Conservation (phyloP, 208 protist genomes). For the Angomonas ambiguus region DNA sequence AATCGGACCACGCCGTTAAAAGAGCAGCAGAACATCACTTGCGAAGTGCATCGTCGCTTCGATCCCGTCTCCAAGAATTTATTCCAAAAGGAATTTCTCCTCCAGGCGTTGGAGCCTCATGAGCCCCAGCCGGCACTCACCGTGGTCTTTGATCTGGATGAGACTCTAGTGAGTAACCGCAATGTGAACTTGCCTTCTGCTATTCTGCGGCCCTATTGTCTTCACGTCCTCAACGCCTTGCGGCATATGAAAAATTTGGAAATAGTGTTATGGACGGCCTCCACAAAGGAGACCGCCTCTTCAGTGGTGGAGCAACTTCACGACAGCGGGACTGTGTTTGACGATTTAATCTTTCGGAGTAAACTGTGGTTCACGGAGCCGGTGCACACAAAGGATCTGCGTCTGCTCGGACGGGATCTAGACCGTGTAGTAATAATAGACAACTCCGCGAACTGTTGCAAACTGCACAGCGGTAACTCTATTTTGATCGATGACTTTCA, state of each 20-base stretch:
- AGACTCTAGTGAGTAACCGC: slow-evolving; percentile 91
- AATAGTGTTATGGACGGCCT: slow-evolving; percentile 92
- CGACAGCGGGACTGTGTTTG: slow-evolving; percentile 68
- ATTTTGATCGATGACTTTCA: slow-evolving; percentile 89
- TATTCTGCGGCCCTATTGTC: slow-evolving; percentile 80
- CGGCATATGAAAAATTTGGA: slow-evolving; percentile 81
- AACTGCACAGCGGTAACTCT: slow-evolving; percentile 80
- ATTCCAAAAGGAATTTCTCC: slow-evolving; percentile 48
- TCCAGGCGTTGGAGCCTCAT: slow-evolving; percentile 45
- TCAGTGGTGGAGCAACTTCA: slow-evolving; percentile 83
- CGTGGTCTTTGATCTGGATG: slow-evolving; percentile 90
- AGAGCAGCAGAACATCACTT: neutral
- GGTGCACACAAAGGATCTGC: slow-evolving; percentile 90
- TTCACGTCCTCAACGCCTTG: slow-evolving; percentile 84
- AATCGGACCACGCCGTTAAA: neutral
- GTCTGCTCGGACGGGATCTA: slow-evolving; percentile 88
- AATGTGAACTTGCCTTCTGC: slow-evolving; percentile 38
- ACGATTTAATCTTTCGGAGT: slow-evolving; percentile 86
- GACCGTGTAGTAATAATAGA: slow-evolving; percentile 87
- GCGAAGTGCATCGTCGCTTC: slow-evolving; percentile 6
- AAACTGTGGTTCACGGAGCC: slow-evolving; percentile 90
- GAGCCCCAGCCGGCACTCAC: slow-evolving; percentile 67
- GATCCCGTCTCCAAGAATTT: slow-evolving; percentile 35
- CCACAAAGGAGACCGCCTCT: slow-evolving; percentile 82
- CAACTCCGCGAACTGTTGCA: slow-evolving; percentile 90